phyloP scores from a whole-genome alignment of 352 stramenopile genomes.

The Pythium phragmiticola region DNA sequence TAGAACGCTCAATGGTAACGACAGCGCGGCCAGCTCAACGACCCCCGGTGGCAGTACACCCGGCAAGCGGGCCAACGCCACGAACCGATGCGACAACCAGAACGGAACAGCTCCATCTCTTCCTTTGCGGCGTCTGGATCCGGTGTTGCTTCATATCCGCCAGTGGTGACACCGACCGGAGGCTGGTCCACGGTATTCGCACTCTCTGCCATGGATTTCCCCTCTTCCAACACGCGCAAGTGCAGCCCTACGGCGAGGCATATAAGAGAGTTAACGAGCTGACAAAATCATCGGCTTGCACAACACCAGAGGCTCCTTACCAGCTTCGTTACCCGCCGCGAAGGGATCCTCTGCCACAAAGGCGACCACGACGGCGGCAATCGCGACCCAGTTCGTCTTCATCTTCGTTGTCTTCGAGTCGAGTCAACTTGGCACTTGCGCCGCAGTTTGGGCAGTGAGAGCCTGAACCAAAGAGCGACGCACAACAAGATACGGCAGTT shows the following conservation, averaged over 20 bases:
- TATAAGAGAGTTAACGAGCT: neutral
- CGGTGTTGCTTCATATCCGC: neutral
- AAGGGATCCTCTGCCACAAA: neutral
- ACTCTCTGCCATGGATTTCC: neutral
- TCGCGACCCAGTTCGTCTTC: neutral
- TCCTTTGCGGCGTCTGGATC: slow-evolving; percentile 1
- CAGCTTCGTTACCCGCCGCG: neutral
- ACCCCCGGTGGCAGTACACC: slow-evolving; percentile 8
- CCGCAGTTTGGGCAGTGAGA: slow-evolving; percentile 8
- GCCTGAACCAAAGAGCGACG: too few relatives aligned
- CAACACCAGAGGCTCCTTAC: neutral
- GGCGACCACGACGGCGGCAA: slow-evolving; percentile 14
- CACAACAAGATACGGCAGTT: too few relatives aligned
- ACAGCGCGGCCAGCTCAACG: slow-evolving; percentile 16
- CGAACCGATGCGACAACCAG: slow-evolving; percentile 22
- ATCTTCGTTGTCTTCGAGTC: slow-evolving; percentile 3
- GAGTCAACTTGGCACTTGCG: neutral
- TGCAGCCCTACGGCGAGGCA: slow-evolving; percentile 3
- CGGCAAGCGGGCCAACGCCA: slow-evolving; percentile 16
- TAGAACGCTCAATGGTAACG: slow-evolving; percentile 6
- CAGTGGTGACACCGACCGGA: neutral
- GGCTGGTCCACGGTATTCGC: neutral
- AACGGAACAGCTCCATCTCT: slow-evolving; percentile 11
- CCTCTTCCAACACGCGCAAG: slow-evolving; percentile 14
- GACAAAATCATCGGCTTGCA: neutral